These are phyloP conservation scores for Penicillium malachiteum DNA, from an alignment of 495 filamentous ascomycete species.

Conservation along the genomic window DNA sequence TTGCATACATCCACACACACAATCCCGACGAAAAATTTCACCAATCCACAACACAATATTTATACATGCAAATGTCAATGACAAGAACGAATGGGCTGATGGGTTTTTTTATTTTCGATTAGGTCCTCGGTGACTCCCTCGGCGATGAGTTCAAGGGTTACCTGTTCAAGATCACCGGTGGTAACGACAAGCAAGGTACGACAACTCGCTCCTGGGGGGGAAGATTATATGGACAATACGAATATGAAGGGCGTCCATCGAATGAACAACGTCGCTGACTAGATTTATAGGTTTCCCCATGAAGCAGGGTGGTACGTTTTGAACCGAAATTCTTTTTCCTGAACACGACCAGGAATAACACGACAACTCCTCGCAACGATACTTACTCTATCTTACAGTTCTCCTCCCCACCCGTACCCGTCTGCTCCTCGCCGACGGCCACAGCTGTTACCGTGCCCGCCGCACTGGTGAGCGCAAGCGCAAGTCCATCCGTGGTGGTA, in stretches of 20 bases:
- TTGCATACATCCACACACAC: constrained; percentile 4
- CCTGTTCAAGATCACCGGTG: constrained; percentile 85
- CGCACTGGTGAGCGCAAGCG: constrained; percentile 97
- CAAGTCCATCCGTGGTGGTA: constrained; percentile 93
- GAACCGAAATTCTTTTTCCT: constrained; percentile 1
- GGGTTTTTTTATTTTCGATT: constrained; percentile 31
- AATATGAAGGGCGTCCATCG: neutral
- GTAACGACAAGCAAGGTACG: constrained; percentile 98
- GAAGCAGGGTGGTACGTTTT: constrained; percentile 87
- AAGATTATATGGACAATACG: neutral
- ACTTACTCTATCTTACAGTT: constrained; percentile 40
- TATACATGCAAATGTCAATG: constrained; percentile 12
- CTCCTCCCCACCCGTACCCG: constrained; percentile 97
- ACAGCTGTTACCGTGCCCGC: constrained; percentile 93
- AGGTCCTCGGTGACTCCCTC: constrained; percentile 76
- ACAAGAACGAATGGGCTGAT: constrained; percentile 39
- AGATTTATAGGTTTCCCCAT: constrained; percentile 77
- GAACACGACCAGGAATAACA: constrained; percentile 15
- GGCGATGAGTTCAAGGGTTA: constrained; percentile 99
- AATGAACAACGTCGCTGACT: constrained; percentile 27
- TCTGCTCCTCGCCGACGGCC: constrained; percentile 85
- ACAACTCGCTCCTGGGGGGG: neutral
- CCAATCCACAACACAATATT: constrained; percentile 7
- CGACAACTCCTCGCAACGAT: constrained; percentile 13
- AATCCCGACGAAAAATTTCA: neutral